Evolutionary conservation across 768 basidiomycete genomes (phyloP), one percentile per base, ranked within the genome.

Genomic region (Lepiota brunneoincarnata): DNA sequence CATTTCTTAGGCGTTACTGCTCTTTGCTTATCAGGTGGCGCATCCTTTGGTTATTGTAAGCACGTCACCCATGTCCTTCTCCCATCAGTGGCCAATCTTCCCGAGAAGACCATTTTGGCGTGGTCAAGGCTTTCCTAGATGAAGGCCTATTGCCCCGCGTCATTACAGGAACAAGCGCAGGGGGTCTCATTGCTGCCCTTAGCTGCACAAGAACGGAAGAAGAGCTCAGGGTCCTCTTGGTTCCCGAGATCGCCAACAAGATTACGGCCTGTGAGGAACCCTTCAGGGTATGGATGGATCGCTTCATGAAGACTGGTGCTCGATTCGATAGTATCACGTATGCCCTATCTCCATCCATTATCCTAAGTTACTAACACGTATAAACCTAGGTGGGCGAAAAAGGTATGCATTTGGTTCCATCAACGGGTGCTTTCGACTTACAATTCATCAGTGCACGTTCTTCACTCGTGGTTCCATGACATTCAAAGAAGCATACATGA

Each of bases 401-500:
- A 97, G 82, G 93, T 91, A 46, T 28, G 69, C 60, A 28, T 23
- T 41, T 6, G 9, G 43, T 51, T 15, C 18, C 6, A 24, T 24
- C 52, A 17, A 18, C 12, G 46, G 34, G 12, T 4, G 7, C 7
- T 31, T 31, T 31, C 6, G 7, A 31, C 7, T 31, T 31, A 31
- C 35, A 31, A 11, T 34, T 46, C 40, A 26, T 37, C 53, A 93
- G 92, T 82, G 87, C 48, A 75, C 83, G 11, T 99, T 92, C 73
- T 98, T 96, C 67, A 96, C 93, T 6, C 80, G 86, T 55, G 96
- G 96, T 2, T 93, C 91, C 1, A 83, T 91, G 81, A 98, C 96
- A 1, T 99, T 99, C 72, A 84, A 83, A 45, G 97, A 99, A 67
- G 96, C 96, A 1, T 98, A 96, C 63, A 72, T 92, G 63, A 78